phyloP scores from a whole-genome alignment of 345 rosid species.

The Hibiscus trionum region DNA sequence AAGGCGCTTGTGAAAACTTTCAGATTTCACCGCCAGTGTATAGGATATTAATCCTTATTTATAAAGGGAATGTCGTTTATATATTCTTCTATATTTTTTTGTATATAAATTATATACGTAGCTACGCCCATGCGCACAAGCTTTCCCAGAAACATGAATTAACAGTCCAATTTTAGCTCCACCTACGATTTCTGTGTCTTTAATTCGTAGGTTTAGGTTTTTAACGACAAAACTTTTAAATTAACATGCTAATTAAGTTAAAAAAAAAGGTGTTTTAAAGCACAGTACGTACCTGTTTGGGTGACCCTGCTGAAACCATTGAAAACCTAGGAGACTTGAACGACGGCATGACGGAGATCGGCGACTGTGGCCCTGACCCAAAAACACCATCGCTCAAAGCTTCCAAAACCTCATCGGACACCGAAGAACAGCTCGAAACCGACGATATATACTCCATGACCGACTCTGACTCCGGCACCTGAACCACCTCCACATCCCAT shows the following conservation, averaged over 20 bases:
- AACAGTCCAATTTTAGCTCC: background rate
- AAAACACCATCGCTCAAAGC: constrained; percentile 30
- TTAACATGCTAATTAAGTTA: background rate
- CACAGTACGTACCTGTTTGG: constrained; percentile 40
- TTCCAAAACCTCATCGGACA: constrained; percentile 27
- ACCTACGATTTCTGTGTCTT: background rate
- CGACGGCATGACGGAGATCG: constrained; percentile 24
- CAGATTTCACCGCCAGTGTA: no score
- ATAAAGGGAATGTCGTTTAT: no score
- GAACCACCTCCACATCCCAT: constrained; percentile 64
- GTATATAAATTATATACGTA: no score
- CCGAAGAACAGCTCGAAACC: constrained; percentile 49
- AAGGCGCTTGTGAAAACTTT: no score
- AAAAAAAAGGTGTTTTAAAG: background rate
- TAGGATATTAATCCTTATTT: no score
- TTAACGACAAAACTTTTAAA: background rate
- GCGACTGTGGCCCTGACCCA: constrained; percentile 35
- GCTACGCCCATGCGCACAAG: background rate
- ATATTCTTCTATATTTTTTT: no score
- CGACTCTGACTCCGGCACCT: constrained; percentile 20
- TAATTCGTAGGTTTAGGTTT: background rate
- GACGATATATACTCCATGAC: constrained; percentile 33
- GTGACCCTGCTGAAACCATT: constrained; percentile 26
- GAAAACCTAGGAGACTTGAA: constrained; percentile 37
- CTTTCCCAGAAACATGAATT: background rate